Evolutionary conservation across 441 rosid species (phyloP).

Genomic region (Erysimum cheiri): DNA sequence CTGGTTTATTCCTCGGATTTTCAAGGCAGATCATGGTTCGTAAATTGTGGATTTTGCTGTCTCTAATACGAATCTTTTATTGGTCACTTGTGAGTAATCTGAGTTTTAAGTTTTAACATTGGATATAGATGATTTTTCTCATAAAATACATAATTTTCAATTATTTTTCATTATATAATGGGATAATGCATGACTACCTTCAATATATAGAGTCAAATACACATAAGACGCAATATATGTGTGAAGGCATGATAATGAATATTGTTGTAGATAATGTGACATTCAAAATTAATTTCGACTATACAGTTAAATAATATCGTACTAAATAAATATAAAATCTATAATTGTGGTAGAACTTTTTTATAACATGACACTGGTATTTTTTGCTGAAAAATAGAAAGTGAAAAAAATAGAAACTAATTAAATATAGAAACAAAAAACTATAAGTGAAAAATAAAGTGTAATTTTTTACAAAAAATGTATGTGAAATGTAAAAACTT

Average conservation of each 20-base stretch:
- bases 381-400: neutral
- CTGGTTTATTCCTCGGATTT: constrained; percentile 24
- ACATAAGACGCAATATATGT: neutral
- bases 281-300: neutral
- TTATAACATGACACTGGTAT: neutral
- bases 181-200: too few relatives aligned
- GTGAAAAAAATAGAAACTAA: neutral
- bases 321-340: neutral
- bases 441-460: too few relatives aligned
- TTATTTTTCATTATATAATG: neutral
- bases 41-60: constrained; percentile 34
- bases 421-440: neutral
- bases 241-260: neutral
- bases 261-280: neutral
- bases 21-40: constrained; percentile 26
- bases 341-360: neutral
- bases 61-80: constrained; percentile 32
- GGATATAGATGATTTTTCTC: constrained; percentile 26
- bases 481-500: neutral
- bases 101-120: constrained; percentile 15
- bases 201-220: too few relatives aligned
- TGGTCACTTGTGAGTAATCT: constrained; percentile 16
- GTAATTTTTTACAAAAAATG: too few relatives aligned
- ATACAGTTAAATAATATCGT: neutral
- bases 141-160: neutral